phyloP scores from a whole-genome alignment of 1,284 basidiomycete genomes.

The Violaceomyces palustris region DNA sequence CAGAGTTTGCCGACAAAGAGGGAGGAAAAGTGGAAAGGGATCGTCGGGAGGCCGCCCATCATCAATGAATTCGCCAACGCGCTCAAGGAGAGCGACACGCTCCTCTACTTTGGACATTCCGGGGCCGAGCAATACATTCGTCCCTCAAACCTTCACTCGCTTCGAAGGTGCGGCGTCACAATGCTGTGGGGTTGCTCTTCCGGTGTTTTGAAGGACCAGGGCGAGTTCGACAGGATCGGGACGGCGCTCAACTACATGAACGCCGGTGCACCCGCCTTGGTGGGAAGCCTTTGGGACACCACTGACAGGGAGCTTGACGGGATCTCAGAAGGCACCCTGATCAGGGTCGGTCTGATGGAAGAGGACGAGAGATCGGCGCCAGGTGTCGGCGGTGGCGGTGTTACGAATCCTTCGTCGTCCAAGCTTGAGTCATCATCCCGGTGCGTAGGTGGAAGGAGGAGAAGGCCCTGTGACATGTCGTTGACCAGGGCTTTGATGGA shows the following conservation, averaged over 20 bases:
- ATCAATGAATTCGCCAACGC: constrained; percentile 36
- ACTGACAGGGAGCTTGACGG: constrained; percentile 96
- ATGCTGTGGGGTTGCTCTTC: constrained; percentile 99
- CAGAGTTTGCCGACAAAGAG: too few relatives aligned
- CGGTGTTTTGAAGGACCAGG: constrained; percentile 78
- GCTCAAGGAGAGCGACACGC: constrained; percentile 33
- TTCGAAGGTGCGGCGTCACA: constrained; percentile 77
- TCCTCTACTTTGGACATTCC: constrained; percentile 85
- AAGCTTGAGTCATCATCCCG: constrained; percentile 30
- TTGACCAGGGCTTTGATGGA: constrained; percentile 73
- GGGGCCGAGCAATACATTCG: constrained; percentile 91
- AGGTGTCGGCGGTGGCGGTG: too few relatives aligned
- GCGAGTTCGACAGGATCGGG: constrained; percentile 84
- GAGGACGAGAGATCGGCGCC: constrained; percentile 9
- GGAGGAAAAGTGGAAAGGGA: constrained; percentile 74
- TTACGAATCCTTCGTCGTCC: background rate
- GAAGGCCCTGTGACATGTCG: constrained; percentile 54
- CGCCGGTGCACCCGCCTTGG: constrained; percentile 86
- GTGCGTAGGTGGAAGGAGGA: constrained; percentile 8
- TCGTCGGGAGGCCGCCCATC: constrained; percentile 63
- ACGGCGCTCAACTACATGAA: constrained; percentile 92
- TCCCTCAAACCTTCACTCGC: constrained; percentile 67
- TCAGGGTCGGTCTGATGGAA: constrained; percentile 63
- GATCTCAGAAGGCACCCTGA: constrained; percentile 77
- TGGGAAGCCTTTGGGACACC: constrained; percentile 96